Evolutionary conservation across 2,329 filamentous ascomycete species (phyloP).

Genomic region (Simplicillium sp.): DNA sequence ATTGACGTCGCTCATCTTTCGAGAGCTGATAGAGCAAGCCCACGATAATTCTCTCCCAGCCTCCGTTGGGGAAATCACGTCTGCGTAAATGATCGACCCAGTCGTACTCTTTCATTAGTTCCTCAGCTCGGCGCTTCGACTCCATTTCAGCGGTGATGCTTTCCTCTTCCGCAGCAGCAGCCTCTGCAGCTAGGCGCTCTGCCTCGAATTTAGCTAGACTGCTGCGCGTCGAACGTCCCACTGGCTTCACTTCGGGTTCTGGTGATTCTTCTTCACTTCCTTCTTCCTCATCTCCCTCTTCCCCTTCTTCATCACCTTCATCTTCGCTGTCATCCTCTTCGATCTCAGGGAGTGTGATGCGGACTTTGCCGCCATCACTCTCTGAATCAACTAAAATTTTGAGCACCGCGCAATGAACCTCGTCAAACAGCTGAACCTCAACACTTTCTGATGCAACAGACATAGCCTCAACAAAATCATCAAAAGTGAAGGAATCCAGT

Average conservation of each 20-base stretch:
- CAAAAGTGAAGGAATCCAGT: constrained; percentile 94
- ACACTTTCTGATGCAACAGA: constrained; percentile 63
- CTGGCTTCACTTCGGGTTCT: constrained; percentile 60
- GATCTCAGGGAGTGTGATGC: constrained; percentile 68
- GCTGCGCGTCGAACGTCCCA: constrained; percentile 69
- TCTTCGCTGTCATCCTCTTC: constrained; percentile 63
- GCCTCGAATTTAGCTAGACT: constrained; percentile 76
- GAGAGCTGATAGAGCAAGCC: constrained; percentile 81
- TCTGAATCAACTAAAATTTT: constrained; percentile 76
- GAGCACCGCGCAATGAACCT: constrained; percentile 84
- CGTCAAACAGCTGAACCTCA: constrained; percentile 77
- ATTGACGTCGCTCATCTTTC: constrained; percentile 58
- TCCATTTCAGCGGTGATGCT: constrained; percentile 35
- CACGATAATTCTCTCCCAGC: constrained; percentile 85
- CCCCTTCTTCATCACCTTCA: constrained; percentile 46
- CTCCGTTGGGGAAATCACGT: constrained; percentile 77
- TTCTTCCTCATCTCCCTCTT: constrained; percentile 49
- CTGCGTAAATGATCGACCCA: constrained; percentile 81
- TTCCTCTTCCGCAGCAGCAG: constrained; percentile 42
- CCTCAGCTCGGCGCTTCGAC: constrained; percentile 59
- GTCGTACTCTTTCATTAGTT: constrained; percentile 63
- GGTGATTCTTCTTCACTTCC: constrained; percentile 46
- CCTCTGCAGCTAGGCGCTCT: constrained; percentile 54
- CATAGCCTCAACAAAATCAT: constrained; percentile 89
- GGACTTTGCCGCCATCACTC: constrained; percentile 65